These are phyloP conservation scores for Rhynchospora pubera DNA, from an alignment of 176 grass and related monocot genomes.

Conservation along the genomic window DNA sequence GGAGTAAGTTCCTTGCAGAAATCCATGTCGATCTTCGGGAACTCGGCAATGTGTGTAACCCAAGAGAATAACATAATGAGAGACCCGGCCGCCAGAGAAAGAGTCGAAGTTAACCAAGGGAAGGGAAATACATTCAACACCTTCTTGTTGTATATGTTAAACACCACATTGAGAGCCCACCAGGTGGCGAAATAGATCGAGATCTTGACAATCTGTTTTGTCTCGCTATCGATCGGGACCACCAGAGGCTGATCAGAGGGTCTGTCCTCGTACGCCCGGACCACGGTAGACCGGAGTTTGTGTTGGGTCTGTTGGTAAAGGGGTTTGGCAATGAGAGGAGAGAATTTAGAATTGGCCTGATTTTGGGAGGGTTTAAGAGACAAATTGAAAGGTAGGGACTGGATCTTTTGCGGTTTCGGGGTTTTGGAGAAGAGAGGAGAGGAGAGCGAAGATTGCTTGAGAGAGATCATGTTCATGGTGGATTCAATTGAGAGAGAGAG, in stretches of 20 bases:
- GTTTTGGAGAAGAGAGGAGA: conserved; percentile 4
- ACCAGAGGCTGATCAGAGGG: conserved; percentile 18
- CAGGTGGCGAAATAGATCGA: conserved; percentile 89
- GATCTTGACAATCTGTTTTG: conserved; percentile 43
- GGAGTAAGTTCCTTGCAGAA: conserved; percentile 86
- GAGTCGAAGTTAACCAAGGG: conserved; percentile 82
- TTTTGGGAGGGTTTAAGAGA: conserved; percentile 23
- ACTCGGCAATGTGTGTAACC: conserved; percentile 50
- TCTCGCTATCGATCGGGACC: conserved; percentile 7
- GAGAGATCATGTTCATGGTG: conserved; percentile 22
- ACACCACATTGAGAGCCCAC: conserved; percentile 95
- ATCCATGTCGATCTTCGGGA: conserved; percentile 60
- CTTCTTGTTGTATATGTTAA: conserved; percentile 99
- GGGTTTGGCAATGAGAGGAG: conserved; percentile 31
- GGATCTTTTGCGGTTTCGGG: background rate
- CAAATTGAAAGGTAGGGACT: conserved; percentile 28
- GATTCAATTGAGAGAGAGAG: background rate
- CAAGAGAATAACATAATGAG: conserved; percentile 92
- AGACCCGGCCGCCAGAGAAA: conserved; percentile 86
- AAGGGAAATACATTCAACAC: conserved; percentile 89
- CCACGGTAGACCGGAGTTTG: conserved; percentile 14
- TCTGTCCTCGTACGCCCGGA: conserved; percentile 34
- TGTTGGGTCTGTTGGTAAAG: conserved; percentile 42
- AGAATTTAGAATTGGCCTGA: background rate
- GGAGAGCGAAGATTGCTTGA: conserved; percentile 10